Percentiles rank a stretch among this genome's conserved stretches.
phyloP scores from a whole-genome alignment of 305 asterid genomes.

The Solanum hybrid region DNA sequence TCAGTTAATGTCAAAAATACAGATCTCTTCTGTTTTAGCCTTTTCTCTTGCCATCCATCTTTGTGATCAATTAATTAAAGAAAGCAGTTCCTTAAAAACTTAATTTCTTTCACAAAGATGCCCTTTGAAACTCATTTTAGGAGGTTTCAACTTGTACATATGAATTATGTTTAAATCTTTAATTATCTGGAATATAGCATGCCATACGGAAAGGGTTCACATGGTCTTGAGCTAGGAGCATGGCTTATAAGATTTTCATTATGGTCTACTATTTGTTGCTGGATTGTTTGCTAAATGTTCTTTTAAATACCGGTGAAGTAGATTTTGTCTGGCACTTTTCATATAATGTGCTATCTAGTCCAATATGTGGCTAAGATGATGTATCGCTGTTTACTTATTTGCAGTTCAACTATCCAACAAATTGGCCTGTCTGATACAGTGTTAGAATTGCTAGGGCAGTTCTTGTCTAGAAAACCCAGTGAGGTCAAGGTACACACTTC shows the following conservation, averaged over 20 bases:
- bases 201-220: neutral
- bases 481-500: conserved; percentile 65
- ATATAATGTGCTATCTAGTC: neutral
- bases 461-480: conserved; percentile 59
- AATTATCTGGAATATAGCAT: neutral
- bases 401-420: conserved; percentile 54
- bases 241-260: neutral
- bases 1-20: neutral
- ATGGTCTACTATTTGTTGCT: neutral
- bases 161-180: neutral
- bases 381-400: conserved; percentile 4
- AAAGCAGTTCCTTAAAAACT: neutral
- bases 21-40: neutral
- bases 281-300: neutral
- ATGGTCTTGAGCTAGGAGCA: neutral
- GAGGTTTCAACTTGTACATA: neutral
- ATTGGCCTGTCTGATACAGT: conserved; percentile 54
- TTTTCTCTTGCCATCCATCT: neutral
- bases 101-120: neutral
- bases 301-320: neutral
- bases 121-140: neutral
- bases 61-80: neutral
- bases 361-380: conserved; percentile 3
- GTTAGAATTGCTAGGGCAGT: conserved; percentile 57
- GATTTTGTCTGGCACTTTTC: neutral